phyloP scores from a whole-genome alignment of 768 basidiomycete genomes.

The Suillus plorans region DNA sequence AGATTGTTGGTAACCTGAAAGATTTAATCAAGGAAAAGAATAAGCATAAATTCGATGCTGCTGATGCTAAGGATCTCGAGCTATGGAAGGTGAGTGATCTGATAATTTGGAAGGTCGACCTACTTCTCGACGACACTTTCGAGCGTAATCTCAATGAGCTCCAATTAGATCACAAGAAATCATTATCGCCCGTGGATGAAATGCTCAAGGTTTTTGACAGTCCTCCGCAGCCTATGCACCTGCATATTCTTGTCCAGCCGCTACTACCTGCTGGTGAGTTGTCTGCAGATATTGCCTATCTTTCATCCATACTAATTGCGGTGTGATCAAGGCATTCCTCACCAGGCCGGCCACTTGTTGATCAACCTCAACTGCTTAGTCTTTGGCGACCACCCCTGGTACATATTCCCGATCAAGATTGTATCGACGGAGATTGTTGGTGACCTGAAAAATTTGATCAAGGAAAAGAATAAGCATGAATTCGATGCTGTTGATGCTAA shows the following conservation, averaged over 20 bases:
- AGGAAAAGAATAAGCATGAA: not conserved
- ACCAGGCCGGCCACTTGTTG: no score
- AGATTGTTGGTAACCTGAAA: not conserved
- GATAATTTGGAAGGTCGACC: not conserved
- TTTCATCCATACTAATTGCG: no score
- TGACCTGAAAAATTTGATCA: not conserved
- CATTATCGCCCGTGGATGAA: not conserved
- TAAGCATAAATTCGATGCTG: accelerated
- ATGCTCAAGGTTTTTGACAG: not conserved
- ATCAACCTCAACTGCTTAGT: not conserved
- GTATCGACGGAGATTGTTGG: accelerated
- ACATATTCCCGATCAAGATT: not conserved
- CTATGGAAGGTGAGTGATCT: not conserved
- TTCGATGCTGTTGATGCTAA: not conserved
- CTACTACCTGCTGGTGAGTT: not conserved
- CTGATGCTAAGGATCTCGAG: no score
- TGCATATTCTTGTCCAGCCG: not conserved
- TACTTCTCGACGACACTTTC: no score
- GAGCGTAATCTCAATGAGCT: no score
- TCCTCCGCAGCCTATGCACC: not conserved
- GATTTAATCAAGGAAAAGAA: not conserved
- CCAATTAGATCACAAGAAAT: not conserved
- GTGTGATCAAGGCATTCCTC: no score
- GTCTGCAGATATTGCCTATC: no score
- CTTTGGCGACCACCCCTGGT: not conserved